These are phyloP conservation scores for Ottelia alismoides DNA, from an alignment of 106 monocot genomes.

Conservation along the genomic window DNA sequence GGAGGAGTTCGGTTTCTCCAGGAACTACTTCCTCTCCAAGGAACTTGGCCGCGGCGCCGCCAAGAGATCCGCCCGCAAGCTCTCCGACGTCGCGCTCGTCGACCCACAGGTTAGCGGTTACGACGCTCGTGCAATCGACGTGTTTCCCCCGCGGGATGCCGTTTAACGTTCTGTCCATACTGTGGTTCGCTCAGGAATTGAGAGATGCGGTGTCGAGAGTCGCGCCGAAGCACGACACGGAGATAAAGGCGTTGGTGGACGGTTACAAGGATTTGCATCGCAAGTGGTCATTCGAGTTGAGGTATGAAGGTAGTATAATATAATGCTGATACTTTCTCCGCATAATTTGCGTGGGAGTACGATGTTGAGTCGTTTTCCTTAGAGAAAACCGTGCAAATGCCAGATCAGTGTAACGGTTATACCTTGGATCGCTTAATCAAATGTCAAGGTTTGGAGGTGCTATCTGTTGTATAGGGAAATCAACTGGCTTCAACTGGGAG, in stretches of 20 bases:
- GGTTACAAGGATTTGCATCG: conserved; percentile 38
- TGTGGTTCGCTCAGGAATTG: conserved; percentile 17
- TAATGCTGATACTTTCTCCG: too few species aligned
- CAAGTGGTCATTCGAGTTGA: conserved; percentile 73
- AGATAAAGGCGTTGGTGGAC: conserved; percentile 18
- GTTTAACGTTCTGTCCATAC: not conserved
- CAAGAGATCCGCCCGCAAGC: conserved; percentile 51
- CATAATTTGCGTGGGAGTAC: too few species aligned
- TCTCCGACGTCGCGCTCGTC: conserved; percentile 61
- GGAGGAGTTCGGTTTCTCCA: conserved; percentile 69
- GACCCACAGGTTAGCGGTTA: conserved; percentile 49
- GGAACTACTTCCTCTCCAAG: conserved; percentile 85
- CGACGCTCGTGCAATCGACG: not conserved
- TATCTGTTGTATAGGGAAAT: too few species aligned
- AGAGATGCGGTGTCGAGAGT: conserved; percentile 22
- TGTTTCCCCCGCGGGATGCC: not conserved
- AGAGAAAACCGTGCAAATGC: too few species aligned
- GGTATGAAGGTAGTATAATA: conserved; percentile 17
- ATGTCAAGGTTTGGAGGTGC: too few species aligned
- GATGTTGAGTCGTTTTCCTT: too few species aligned
- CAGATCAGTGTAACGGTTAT: too few species aligned
- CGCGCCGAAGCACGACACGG: conserved; percentile 29
- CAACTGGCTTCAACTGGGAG: too few species aligned
- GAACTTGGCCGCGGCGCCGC: conserved; percentile 31
- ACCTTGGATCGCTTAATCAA: too few species aligned